Evolutionary conservation across 148 eudicot species (phyloP).

Genomic region (Fagopyrum esculentum): DNA sequence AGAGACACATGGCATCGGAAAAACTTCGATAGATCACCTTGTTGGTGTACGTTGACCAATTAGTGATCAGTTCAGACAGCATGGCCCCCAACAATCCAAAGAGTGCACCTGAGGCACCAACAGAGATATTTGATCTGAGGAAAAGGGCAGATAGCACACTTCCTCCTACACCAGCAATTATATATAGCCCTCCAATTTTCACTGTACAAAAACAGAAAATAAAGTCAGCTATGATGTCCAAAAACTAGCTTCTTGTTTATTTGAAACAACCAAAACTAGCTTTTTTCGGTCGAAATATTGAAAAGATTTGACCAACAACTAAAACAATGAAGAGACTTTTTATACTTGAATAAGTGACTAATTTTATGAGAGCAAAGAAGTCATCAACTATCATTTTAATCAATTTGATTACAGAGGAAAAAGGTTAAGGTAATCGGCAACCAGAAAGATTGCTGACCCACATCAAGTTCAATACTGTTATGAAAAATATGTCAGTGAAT

Average conservation of each 20-base stretch:
- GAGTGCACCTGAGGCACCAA: constrained; percentile 96
- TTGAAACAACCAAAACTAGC: not conserved
- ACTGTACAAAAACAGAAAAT: constrained; percentile 35
- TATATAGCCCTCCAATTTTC: constrained; percentile 63
- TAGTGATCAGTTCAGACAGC: constrained; percentile 86
- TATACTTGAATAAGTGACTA: not conserved
- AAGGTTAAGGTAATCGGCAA: not conserved
- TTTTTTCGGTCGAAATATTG: not conserved
- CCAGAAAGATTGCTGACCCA: not conserved
- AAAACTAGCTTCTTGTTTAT: not conserved
- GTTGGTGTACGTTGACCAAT: constrained; percentile 75
- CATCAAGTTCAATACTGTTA: not conserved
- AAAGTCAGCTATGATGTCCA: not conserved
- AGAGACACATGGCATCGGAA: not conserved
- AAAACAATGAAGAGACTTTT: not conserved
- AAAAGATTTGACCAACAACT: not conserved
- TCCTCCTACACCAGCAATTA: constrained; percentile 83
- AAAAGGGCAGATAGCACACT: constrained; percentile 82
- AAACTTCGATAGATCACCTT: constrained; percentile 37
- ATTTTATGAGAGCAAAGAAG: not conserved
- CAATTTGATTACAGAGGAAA: not conserved
- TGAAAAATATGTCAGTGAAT: not conserved
- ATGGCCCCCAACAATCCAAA: constrained; percentile 86
- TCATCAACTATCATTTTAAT: not conserved
- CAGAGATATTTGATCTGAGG: constrained; percentile 57